Evolutionary conservation across 2,329 filamentous ascomycete genomes (phyloP).

Genomic region (Fusarium nelsonii): DNA sequence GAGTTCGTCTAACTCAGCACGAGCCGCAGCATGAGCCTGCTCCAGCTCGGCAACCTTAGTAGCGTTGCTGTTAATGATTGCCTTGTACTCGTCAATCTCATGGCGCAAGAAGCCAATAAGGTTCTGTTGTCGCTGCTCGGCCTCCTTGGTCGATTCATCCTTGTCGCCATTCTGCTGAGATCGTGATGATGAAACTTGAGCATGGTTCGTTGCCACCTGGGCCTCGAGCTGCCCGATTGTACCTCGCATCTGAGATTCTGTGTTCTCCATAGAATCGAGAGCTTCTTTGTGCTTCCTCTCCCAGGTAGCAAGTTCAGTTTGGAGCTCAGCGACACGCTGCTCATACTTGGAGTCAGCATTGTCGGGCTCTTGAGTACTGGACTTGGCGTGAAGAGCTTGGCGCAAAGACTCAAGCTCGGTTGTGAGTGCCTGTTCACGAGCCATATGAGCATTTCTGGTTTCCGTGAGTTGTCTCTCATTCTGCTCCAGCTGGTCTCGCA

Average conservation of each 20-base stretch:
- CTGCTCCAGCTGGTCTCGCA: conserved; percentile 89
- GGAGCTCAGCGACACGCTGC: conserved; percentile 72
- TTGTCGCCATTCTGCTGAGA: conserved; percentile 55
- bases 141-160: conserved; percentile 60
- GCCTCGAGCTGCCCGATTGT: conserved; percentile 80
- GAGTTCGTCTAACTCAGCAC: conserved; percentile 75
- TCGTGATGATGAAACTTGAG: conserved; percentile 61
- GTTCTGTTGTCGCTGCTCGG: conserved; percentile 67
- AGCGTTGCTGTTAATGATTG: conserved; percentile 76
- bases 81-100: conserved; percentile 86
- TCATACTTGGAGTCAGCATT: conserved; percentile 60
- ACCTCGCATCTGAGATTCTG: conserved; percentile 77
- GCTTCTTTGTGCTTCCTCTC: conserved; percentile 79
- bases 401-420: conserved; percentile 78
- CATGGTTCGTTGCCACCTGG: conserved; percentile 66
- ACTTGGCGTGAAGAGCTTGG: conserved; percentile 57
- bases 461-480: conserved; percentile 84
- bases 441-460: conserved; percentile 78
- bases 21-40: conserved; percentile 74
- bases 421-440: conserved; percentile 80
- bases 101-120: conserved; percentile 72
- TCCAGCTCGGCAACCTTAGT: conserved; percentile 80
- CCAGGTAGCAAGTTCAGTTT: conserved; percentile 80
- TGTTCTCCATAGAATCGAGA: conserved; percentile 76
- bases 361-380: conserved; percentile 46